These are phyloP conservation scores for Macrolepiota fuliginosa DNA, from an alignment of 768 basidiomycete species.

Conservation along the genomic window DNA sequence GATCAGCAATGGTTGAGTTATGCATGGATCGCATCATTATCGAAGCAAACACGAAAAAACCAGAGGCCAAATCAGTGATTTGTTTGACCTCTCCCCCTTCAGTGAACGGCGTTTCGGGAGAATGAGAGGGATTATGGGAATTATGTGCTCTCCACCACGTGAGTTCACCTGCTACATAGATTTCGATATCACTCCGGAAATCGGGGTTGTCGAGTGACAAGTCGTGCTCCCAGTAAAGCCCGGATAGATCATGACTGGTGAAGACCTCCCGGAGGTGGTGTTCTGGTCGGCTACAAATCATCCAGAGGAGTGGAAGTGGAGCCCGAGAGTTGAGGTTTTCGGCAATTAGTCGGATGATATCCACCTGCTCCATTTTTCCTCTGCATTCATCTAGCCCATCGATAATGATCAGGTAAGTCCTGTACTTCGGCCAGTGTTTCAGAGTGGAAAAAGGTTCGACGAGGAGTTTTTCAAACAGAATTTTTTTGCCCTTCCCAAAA, in stretches of 20 bases:
- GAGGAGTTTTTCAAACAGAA: neutral
- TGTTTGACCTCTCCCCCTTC: neutral
- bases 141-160: neutral
- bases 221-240: neutral
- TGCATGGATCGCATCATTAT: constrained; percentile 8
- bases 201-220: neutral
- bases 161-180: neutral
- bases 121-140: neutral
- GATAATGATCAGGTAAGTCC: neutral
- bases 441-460: neutral
- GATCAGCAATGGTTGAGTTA: constrained; percentile 8
- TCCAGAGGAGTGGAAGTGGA: constrained; percentile 8
- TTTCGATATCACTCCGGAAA: neutral
- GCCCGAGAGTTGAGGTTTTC: neutral
- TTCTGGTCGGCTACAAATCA: constrained; percentile 15
- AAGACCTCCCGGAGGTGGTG: constrained; percentile 2
- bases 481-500: neutral
- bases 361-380: constrained; percentile 5
- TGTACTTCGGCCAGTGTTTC: neutral
- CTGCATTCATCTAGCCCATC: constrained; percentile 16
- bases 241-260: neutral
- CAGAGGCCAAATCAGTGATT: constrained; percentile 8
- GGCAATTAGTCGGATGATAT: constrained; percentile 4
- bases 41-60: constrained; percentile 14
- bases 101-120: neutral